Base-by-base conservation (phyloP, 768 basidiomycete species). In the Suillus decipiens region DNA sequence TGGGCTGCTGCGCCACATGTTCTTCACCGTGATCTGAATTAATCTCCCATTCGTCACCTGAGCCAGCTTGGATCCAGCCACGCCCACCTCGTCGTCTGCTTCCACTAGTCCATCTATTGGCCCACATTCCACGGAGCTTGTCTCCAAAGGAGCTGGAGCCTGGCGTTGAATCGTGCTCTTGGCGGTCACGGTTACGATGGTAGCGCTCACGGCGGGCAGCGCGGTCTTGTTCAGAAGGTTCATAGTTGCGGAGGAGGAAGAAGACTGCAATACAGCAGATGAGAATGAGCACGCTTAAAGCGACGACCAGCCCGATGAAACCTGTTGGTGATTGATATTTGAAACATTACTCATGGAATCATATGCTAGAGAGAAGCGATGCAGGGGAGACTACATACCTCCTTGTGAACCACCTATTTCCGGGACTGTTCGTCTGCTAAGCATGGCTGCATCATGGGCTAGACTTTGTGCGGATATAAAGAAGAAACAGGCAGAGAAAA, bases 301-400 rank as follows among this genome's bases (percentile, higher is more conserved):
- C 72, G 42, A 89, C 82, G 45, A 90, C 78, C 43, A 90, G 74
- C 4, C 75, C 85, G 66, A 90, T 82, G 76, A 90, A 91, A 12
- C 81, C 88, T 82, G 65, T 60, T 56, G 61, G 64, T 43, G 66
- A 31, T 45, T 31, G 34, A 60, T 61, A 43, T 62, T 19, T 19
- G 24, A 45, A n/a, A 60, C n/a, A 34, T 58, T 36, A 57, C 36
- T 24, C 19, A 17, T 42, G 36, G 9, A 31, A 47, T 66, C 12
- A 24, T 24, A 34, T 42, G 48, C 22, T n/a, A 17, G 24, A 19
- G 34, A 33, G 22, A 39, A 15, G 24, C 10, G 28, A 17, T 2
- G 22, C 24, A 41, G n/a, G 17, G 10, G 33, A 31, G 8, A 62
- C 5, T 28, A 68, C 81, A 43, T 72, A 84, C 84, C 84, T 56